A percentile compares a stretch with the other conserved stretches of the same genome.
These are phyloP conservation scores for Lepidopterella palustris DNA, from an alignment of 495 filamentous ascomycete genomes.

Conservation along the genomic window DNA sequence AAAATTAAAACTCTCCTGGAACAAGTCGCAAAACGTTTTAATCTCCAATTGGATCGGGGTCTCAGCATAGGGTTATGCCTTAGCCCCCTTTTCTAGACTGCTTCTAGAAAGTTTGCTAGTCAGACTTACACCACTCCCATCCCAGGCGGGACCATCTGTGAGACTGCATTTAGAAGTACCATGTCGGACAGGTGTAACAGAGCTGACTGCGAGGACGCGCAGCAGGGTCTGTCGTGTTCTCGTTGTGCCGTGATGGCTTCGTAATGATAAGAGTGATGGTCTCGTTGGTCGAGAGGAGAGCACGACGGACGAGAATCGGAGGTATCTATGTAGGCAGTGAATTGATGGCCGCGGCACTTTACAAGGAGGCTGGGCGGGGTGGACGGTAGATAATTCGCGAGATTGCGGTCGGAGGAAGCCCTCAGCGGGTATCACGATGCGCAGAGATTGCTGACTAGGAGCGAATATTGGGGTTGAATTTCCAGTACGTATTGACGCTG, in stretches of 20 bases:
- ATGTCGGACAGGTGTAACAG: constrained; percentile 17
- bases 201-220: neutral
- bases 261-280: neutral
- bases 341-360: neutral
- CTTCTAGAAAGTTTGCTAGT: constrained; percentile 29
- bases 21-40: neutral
- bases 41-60: neutral
- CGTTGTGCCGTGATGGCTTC: neutral
- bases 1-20: neutral
- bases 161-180: neutral
- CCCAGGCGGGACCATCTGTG: neutral
- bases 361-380: neutral
- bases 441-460: neutral
- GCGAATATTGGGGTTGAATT: neutral
- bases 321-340: neutral
- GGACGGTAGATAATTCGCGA: neutral
- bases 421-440: neutral
- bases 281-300: no score
- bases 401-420: neutral
- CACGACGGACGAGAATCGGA: neutral
- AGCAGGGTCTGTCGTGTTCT: neutral
- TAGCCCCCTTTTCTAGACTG: constrained; percentile 18
- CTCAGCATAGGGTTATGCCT: neutral
- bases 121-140: constrained; percentile 3
- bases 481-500: no score